Base-by-base conservation (phyloP, 2,329 filamentous ascomycete species). In the Ophiosphaerella narmari region DNA sequence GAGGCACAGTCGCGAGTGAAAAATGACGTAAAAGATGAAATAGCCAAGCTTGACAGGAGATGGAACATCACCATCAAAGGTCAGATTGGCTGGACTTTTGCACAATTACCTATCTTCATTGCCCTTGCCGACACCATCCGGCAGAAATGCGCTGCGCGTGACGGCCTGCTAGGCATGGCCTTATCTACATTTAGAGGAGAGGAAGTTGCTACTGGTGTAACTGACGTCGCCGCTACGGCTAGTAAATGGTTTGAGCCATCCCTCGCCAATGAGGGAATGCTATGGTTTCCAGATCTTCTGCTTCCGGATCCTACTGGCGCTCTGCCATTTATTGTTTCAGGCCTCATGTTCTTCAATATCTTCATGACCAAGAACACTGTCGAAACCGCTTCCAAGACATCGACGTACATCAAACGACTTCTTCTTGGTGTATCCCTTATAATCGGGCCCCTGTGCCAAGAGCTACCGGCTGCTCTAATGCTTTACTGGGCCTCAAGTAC, bases 201-300 rank as follows among this genome's bases (percentile, higher is more conserved):
- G 38, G 13, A 42, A 32, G 45, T 35, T 13, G 24, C 43, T 5
- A 35, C 46, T 12, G 43, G 50, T 13, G 43, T 46, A 7, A 57
- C 53, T 32, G 50, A 55, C n/a, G 23, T 53, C 1, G 35, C 48
- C 4, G 13, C 55, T 24, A 43, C 48, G 13, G 40, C 48, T 3
- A 66, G 55, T 39, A 46, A 48, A 6, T 72, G 67, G 61, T 67
- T 79, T 29, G 80, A 84, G 55, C 77, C 78, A 3, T 75, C 77
- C 4, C 69, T 87, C 13, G 75, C 78, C 5, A 76, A 66, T 7
- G 84, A 85, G 69, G 84, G 84, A n/a, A 76, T 79, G 3, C 72
- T 84, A 2, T 87, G 84, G 84, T 85, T 86, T 48, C 76, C 78
- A 1, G 76, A 86, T 62, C 76, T 87, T 12, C 70, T 82, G 5